Percentiles rank a stretch among this genome's conserved stretches.
These are phyloP conservation scores for Wickerhamomyces tratensis DNA, from an alignment of 805 yeast genomes.

Conservation along the genomic window DNA sequence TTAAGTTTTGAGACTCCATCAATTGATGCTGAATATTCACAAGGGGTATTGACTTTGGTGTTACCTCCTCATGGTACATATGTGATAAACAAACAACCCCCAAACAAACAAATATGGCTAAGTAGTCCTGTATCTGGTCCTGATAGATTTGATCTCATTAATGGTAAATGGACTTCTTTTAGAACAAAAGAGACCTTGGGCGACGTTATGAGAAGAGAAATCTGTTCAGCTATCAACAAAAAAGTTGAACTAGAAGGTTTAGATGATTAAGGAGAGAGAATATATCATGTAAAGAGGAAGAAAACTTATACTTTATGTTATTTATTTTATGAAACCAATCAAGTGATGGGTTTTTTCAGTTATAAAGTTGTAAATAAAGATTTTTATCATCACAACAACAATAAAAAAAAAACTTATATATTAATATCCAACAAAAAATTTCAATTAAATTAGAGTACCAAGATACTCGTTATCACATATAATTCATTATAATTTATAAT, in stretches of 20 bases:
- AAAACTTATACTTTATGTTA: no score
- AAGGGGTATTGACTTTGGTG: constrained; percentile 77
- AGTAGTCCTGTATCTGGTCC: constrained; percentile 94
- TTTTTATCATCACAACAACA: no score
- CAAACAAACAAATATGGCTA: constrained; percentile 94
- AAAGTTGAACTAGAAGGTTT: constrained; percentile 13
- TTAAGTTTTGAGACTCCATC: constrained; percentile 54
- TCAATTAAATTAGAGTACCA: no score
- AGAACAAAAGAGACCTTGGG: constrained; percentile 49
- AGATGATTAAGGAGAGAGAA: constrained; percentile 2
- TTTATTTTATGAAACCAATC: no score
- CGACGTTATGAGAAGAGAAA: constrained; percentile 41
- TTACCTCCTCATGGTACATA: constrained; percentile 72
- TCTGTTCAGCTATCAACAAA: constrained; percentile 23
- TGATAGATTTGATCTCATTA: constrained; percentile 66
- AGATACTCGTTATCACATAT: no score
- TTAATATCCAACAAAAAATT: no score
- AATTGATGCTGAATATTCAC: constrained; percentile 69
- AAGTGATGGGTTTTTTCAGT: no score
- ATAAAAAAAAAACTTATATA: no score
- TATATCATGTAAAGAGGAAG: no score
- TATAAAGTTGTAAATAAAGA: no score
- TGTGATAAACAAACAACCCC: constrained; percentile 95
- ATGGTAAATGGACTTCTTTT: constrained; percentile 69
- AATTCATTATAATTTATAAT: no score